Evolutionary conservation across 108 stramenopile species (phyloP).

Genomic region (Nannochloropsis oceanica): DNA sequence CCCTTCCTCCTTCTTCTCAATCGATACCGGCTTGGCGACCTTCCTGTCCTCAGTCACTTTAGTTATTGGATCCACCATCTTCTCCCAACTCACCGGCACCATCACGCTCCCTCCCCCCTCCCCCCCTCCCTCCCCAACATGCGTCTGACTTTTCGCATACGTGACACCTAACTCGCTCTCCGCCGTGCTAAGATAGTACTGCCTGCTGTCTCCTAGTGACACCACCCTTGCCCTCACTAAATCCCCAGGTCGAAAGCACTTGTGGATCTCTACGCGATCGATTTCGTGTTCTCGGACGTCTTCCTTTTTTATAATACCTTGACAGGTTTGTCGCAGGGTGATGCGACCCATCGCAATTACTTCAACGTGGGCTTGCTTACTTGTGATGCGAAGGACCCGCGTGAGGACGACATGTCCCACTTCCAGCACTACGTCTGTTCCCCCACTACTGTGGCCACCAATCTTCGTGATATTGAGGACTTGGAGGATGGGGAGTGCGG

Average conservation of each 20-base stretch:
- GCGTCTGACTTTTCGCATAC: conserved; percentile 44
- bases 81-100: conserved; percentile 61
- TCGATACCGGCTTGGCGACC: conserved; percentile 56
- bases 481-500: not conserved
- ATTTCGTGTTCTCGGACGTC: conserved; percentile 52
- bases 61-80: conserved; percentile 39
- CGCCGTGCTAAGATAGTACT: conserved; percentile 62
- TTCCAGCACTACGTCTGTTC: conserved; percentile 5
- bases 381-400: conserved; percentile 25
- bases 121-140: not conserved
- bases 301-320: conserved; percentile 29
- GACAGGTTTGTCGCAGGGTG: conserved; percentile 25
- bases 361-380: conserved; percentile 28
- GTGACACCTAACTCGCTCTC: conserved; percentile 75
- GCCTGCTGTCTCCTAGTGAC: conserved; percentile 56
- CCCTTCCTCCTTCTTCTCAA: not conserved
- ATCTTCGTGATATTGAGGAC: not conserved
- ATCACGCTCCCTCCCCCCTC: conserved; percentile 41
- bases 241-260: conserved; percentile 66
- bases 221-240: conserved; percentile 56
- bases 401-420: conserved; percentile 29
- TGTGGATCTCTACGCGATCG: conserved; percentile 46
- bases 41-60: conserved; percentile 59
- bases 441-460: not conserved
- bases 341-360: conserved; percentile 28